Evolutionary conservation across 2,329 filamentous ascomycete genomes (phyloP).

Genomic region (Sordariomycetes sp.): DNA sequence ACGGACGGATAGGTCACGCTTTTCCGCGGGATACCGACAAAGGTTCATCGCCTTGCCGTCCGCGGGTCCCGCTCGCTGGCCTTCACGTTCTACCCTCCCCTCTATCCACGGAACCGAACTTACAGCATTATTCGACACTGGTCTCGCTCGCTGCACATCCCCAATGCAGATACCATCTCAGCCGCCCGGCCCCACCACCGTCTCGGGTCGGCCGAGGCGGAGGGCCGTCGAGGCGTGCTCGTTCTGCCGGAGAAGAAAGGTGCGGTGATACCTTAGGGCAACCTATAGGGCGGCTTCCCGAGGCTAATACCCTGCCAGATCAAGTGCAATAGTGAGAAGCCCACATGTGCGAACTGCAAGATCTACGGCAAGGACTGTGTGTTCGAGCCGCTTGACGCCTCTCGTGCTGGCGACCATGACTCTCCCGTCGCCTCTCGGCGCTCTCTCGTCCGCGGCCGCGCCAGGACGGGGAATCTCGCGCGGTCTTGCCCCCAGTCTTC

Average conservation of each 20-base stretch:
- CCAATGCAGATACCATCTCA: neutral
- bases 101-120: neutral
- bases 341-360: slow-evolving; percentile 32
- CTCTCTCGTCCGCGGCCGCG: neutral
- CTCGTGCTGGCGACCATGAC: neutral
- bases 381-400: slow-evolving; percentile 23
- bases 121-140: neutral
- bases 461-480: neutral
- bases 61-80: neutral
- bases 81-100: neutral
- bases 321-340: slow-evolving; percentile 34
- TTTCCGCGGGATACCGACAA: neutral
- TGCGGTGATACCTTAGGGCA: slow-evolving; percentile 7
- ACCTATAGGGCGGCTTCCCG: neutral
- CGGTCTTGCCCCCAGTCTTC: neutral
- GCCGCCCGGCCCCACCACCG: neutral
- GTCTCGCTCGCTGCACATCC: neutral
- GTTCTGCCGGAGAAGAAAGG: slow-evolving; percentile 20
- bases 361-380: slow-evolving; percentile 31
- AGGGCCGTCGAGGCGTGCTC: slow-evolving; percentile 18
- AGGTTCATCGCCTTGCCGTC: neutral
- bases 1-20: no score
- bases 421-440: neutral
- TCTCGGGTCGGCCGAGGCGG: slow-evolving; percentile 10
- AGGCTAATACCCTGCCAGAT: slow-evolving; percentile 21